Conservation (phyloP, 1,284 basidiomycete species). For the Xanthoconium separans region DNA sequence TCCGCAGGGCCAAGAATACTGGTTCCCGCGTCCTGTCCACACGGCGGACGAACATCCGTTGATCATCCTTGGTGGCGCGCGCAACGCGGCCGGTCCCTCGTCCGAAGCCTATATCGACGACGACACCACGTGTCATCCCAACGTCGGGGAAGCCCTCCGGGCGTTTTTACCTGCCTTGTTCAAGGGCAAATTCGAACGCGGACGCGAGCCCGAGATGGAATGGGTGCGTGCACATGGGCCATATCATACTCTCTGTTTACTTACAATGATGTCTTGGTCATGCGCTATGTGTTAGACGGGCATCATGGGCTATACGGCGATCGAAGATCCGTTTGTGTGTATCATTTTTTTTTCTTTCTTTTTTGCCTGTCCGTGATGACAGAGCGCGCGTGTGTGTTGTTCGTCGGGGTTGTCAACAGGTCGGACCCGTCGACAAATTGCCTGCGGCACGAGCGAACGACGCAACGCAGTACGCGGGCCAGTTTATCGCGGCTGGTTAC, state of each 20-base stretch:
- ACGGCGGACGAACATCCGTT: slow-evolving; percentile 44
- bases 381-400: too few species aligned
- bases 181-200: slow-evolving; percentile 48
- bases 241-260: too few species aligned
- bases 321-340: slow-evolving; percentile 63
- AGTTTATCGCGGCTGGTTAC: slow-evolving; percentile 77
- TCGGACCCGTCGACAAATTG: slow-evolving; percentile 56
- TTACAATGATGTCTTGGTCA: not conserved
- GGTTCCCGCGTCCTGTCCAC: slow-evolving; percentile 69
- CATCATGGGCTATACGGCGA: slow-evolving; percentile 76
- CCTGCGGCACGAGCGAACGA: slow-evolving; percentile 14
- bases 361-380: too few species aligned
- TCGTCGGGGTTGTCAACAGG: slow-evolving; percentile 45
- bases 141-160: slow-evolving; percentile 50
- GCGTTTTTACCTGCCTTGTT: slow-evolving; percentile 61
- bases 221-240: slow-evolving; percentile 49
- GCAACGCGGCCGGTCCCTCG: slow-evolving; percentile 43
- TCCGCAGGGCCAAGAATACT: slow-evolving; percentile 60
- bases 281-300: slow-evolving; percentile 54
- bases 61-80: slow-evolving; percentile 73
- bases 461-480: slow-evolving; percentile 42
- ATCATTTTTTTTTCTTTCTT: too few species aligned
- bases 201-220: slow-evolving; percentile 62
- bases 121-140: slow-evolving; percentile 53
- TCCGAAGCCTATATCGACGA: slow-evolving; percentile 60